Percentiles rank a stretch among this genome's conserved stretches.
Evolutionary conservation across 2,329 filamentous ascomycete genomes (phyloP).

Genomic region (Ophiocordyceps camponoti-saundersi): DNA sequence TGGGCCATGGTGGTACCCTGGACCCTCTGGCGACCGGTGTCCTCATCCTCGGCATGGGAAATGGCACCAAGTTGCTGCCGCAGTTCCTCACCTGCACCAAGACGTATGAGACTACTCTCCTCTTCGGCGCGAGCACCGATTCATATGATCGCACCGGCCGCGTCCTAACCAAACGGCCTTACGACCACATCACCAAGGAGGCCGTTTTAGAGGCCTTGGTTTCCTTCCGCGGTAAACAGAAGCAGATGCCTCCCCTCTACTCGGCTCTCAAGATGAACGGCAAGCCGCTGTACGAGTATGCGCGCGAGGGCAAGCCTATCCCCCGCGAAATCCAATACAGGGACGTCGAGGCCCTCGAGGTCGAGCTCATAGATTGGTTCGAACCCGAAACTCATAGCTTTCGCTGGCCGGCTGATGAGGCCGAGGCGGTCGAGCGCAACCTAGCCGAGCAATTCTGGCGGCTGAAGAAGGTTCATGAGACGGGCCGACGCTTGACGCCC

Average conservation of each 20-base stretch:
- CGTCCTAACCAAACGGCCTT: constrained; percentile 56
- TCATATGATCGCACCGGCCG: constrained; percentile 81
- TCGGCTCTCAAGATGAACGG: constrained; percentile 87
- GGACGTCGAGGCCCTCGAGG: constrained; percentile 57
- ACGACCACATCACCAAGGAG: constrained; percentile 66
- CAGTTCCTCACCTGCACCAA: constrained; percentile 81
- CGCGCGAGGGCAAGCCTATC: constrained; percentile 71
- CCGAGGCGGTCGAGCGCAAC: constrained; percentile 55
- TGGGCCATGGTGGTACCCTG: constrained; percentile 89
- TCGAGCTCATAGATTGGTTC: constrained; percentile 73
- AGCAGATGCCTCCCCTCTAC: constrained; percentile 84
- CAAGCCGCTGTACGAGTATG: constrained; percentile 92
- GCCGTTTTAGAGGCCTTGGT: constrained; percentile 61
- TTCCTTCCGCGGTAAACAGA: constrained; percentile 64
- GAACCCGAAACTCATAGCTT: constrained; percentile 68
- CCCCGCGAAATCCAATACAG: constrained; percentile 71
- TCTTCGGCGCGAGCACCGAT: constrained; percentile 88
- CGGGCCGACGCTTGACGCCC: constrained; percentile 29
- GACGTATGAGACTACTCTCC: constrained; percentile 72
- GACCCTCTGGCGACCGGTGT: constrained; percentile 91
- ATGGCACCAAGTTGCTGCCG: constrained; percentile 67
- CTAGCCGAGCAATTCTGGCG: constrained; percentile 58
- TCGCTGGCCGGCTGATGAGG: constrained; percentile 66
- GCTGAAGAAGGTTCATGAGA: constrained; percentile 38
- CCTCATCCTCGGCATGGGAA: constrained; percentile 73